Percentiles rank a stretch among this genome's conserved stretches.
phyloP scores from a whole-genome alignment of 2,329 filamentous ascomycete genomes.

The Penicillium sp. region DNA sequence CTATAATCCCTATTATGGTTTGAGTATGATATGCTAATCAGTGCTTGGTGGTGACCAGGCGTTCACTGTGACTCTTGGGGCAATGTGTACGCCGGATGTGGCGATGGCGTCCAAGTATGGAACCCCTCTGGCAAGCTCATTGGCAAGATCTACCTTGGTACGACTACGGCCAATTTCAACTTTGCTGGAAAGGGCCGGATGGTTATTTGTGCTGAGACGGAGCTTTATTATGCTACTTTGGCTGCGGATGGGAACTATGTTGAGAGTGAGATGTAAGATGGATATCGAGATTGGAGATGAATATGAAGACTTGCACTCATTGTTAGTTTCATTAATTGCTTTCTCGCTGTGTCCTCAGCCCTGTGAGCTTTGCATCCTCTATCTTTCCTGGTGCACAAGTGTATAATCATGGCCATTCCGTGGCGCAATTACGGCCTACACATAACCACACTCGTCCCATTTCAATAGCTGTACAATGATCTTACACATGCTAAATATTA shows the following conservation, averaged over 20 bases:
- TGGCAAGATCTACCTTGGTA: conserved; percentile 58
- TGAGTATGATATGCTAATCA: not conserved
- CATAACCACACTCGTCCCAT: no score
- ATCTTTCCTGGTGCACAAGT: no score
- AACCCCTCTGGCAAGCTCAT: conserved; percentile 56
- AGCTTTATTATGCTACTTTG: conserved; percentile 29
- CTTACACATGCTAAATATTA: no score
- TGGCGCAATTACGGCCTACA: no score
- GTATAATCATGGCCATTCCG: no score
- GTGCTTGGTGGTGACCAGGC: conserved; percentile 26
- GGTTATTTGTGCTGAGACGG: conserved; percentile 30
- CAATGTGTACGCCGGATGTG: conserved; percentile 62
- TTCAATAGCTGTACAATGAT: no score
- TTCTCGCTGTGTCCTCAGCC: not conserved
- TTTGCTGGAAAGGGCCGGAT: conserved; percentile 46
- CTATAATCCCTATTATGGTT: not conserved
- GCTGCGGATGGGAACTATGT: conserved; percentile 26
- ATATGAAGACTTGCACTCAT: not conserved
- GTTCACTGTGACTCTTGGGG: conserved; percentile 60
- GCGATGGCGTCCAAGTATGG: conserved; percentile 63
- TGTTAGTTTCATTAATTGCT: not conserved
- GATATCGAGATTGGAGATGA: not conserved
- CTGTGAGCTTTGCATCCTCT: not conserved
- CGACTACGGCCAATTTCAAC: conserved; percentile 54
- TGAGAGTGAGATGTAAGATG: conserved; percentile 23